Evolutionary conservation across 1,139 yeast species (phyloP).

Genomic region (Blastobotrys malaysiensis): DNA sequence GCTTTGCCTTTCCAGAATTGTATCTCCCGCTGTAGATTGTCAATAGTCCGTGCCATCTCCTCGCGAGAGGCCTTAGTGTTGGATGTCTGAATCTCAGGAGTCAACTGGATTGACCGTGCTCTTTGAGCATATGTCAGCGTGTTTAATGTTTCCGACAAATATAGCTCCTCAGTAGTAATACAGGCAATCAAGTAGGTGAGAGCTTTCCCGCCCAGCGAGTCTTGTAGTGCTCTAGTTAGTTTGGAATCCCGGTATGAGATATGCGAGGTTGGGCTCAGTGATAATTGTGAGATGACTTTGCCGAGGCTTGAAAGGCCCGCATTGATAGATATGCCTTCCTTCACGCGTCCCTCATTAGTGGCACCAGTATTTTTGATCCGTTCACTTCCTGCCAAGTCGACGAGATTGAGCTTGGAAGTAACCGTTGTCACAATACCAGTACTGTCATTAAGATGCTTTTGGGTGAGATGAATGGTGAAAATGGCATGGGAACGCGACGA

Average conservation of each 20-base stretch:
- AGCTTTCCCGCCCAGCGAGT: constrained; percentile 77
- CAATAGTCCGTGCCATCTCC: constrained; percentile 19
- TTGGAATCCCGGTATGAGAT: constrained; percentile 83
- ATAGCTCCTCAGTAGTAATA: constrained; percentile 55
- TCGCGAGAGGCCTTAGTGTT: constrained; percentile 16
- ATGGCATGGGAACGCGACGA: constrained; percentile 30
- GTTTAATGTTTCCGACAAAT: constrained; percentile 62
- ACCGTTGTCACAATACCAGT: constrained; percentile 29
- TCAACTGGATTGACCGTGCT: constrained; percentile 34
- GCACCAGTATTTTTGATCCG: constrained; percentile 75
- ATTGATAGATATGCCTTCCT: constrained; percentile 74
- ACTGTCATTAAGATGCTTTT: constrained; percentile 17
- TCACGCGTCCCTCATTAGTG: constrained; percentile 24
- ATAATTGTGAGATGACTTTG: constrained; percentile 66
- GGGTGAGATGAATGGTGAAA: constrained; percentile 25
- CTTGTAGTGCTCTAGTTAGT: constrained; percentile 68
- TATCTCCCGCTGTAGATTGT: constrained; percentile 21
- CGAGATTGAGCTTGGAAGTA: constrained; percentile 52
- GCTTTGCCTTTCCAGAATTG: constrained; percentile 3
- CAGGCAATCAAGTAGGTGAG: constrained; percentile 76
- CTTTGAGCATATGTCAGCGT: constrained; percentile 79
- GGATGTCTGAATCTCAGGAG: constrained; percentile 24
- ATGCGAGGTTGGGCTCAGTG: constrained; percentile 46
- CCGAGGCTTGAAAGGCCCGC: constrained; percentile 77
- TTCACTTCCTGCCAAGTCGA: constrained; percentile 86